Percentiles rank a stretch among this genome's conserved stretches.
Conservation (phyloP, 2,329 filamentous ascomycete genomes). For the Trichoderma afroharzianum region DNA sequence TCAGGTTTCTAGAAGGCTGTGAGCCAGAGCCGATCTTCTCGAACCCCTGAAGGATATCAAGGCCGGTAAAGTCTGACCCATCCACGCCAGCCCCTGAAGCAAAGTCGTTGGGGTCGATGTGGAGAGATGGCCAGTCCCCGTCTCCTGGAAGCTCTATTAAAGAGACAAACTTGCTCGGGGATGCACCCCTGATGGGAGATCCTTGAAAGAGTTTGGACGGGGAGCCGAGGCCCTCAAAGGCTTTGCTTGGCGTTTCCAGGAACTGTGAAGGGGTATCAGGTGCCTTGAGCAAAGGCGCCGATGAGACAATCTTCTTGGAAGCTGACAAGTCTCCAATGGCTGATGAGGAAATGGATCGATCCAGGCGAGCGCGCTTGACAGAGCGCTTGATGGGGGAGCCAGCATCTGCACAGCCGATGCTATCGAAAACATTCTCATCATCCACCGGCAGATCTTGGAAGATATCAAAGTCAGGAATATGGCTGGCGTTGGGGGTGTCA, state of each 20-base stretch:
- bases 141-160: constrained; percentile 36
- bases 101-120: constrained; percentile 40
- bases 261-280: constrained; percentile 38
- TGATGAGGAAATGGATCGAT: constrained; percentile 60
- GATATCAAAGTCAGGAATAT: constrained; percentile 59
- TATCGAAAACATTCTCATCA: constrained; percentile 31
- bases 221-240: constrained; percentile 52
- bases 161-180: constrained; percentile 49
- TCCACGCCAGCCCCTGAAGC: constrained; percentile 47
- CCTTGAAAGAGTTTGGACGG: constrained; percentile 49
- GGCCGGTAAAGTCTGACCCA: constrained; percentile 53
- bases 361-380: constrained; percentile 55
- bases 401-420: constrained; percentile 46
- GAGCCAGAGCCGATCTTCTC: constrained; percentile 63
- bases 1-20: constrained; percentile 27
- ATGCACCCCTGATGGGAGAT: constrained; percentile 36
- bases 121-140: constrained; percentile 37
- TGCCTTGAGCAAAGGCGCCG: constrained; percentile 49
- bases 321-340: constrained; percentile 57
- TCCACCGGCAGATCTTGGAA: constrained; percentile 44
- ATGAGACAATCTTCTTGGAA: constrained; percentile 49
- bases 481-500: constrained; percentile 44
- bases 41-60: constrained; percentile 73
- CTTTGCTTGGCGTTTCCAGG: constrained; percentile 57
- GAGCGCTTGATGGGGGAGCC: constrained; percentile 67